Conservation (phyloP, 129 eudicot genomes). For the Centrapalus pauciflorus region DNA sequence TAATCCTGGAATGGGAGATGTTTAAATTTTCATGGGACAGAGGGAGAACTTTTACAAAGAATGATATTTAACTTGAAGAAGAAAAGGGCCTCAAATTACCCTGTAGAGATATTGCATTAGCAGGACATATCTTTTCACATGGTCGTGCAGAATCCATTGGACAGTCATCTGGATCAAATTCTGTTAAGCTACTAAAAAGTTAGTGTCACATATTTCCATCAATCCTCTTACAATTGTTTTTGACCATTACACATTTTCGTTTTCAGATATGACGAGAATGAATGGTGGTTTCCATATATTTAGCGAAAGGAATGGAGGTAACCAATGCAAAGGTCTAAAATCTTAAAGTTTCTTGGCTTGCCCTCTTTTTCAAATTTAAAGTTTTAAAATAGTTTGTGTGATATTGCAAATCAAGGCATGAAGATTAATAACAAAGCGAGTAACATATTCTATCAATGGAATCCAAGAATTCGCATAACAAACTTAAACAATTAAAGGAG, state of each 20-base stretch:
- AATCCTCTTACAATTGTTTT: neutral
- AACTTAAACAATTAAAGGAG: neutral
- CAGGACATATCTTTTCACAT: conserved; percentile 85
- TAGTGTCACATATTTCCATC: conserved; percentile 11
- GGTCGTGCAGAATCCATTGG: conserved; percentile 88
- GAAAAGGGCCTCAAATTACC: conserved; percentile 38
- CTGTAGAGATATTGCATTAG: conserved; percentile 55
- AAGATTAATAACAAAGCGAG: neutral
- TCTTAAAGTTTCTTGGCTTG: too few species aligned
- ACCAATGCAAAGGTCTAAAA: too few species aligned
- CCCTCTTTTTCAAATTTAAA: too few species aligned
- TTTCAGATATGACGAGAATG: too few species aligned
- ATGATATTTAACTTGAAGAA: neutral
- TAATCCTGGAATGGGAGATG: neutral
- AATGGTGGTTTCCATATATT: too few species aligned
- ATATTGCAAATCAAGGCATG: neutral
- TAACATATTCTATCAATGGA: too few species aligned
- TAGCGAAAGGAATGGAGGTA: too few species aligned
- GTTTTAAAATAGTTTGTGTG: neutral
- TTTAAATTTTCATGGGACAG: neutral
- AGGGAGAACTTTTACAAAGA: neutral
- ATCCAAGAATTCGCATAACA: too few species aligned
- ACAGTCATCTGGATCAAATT: conserved; percentile 84
- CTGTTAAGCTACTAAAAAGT: conserved; percentile 32
- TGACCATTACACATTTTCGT: too few species aligned